Conservation (phyloP, 1,139 yeast genomes). For the Candida sp. region DNA sequence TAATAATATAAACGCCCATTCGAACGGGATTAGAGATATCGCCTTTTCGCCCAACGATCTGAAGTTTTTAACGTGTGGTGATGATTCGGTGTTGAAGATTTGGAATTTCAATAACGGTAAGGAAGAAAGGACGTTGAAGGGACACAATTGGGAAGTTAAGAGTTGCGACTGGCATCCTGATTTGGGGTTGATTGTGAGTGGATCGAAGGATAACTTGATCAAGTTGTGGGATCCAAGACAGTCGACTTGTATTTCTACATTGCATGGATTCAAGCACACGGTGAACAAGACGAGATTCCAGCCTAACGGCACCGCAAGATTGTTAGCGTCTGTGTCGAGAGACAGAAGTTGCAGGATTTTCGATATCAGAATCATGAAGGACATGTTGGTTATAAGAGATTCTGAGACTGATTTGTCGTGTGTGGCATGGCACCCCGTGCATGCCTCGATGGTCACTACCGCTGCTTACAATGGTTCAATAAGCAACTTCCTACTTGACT, state of each 20-base stretch:
- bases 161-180: slow-evolving; percentile 97
- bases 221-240: slow-evolving; percentile 97
- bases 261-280: slow-evolving; percentile 94
- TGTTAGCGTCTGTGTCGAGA: slow-evolving; percentile 86
- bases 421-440: slow-evolving; percentile 92
- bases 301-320: slow-evolving; percentile 64
- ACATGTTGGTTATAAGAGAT: slow-evolving; percentile 72
- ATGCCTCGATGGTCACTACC: slow-evolving; percentile 77
- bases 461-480: slow-evolving; percentile 93
- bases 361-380: slow-evolving; percentile 86
- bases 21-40: slow-evolving; percentile 82
- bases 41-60: slow-evolving; percentile 91
- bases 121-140: slow-evolving; percentile 80
- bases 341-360: slow-evolving; percentile 89
- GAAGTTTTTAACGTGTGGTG: slow-evolving; percentile 90
- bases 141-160: slow-evolving; percentile 99
- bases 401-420: slow-evolving; percentile 88
- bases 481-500: slow-evolving; percentile 73
- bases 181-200: slow-evolving; percentile 81
- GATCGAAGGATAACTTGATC: slow-evolving; percentile 92
- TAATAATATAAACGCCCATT: slow-evolving; percentile 81
- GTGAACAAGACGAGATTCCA: slow-evolving; percentile 87
- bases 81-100: slow-evolving; percentile 85
- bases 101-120: slow-evolving; percentile 95
- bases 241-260: slow-evolving; percentile 72